Evolutionary conservation across 169 alveolate species (phyloP).

Genomic region (Toxoplasma gondii): DNA sequence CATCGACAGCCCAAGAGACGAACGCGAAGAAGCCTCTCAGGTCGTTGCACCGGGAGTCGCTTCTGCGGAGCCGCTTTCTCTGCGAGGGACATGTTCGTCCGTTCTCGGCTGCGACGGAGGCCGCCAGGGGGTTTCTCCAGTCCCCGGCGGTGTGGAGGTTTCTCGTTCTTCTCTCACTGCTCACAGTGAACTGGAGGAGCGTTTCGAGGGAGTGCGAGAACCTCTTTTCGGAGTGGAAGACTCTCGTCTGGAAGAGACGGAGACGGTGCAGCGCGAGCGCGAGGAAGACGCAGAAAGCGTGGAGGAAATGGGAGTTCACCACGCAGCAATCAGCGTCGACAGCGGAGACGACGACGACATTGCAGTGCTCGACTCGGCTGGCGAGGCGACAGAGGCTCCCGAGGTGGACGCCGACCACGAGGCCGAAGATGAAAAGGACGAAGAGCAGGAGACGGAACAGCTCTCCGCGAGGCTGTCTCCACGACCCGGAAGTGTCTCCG

Average conservation of each 20-base stretch:
- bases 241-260: neutral
- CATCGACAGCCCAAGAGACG: neutral
- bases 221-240: too few species aligned
- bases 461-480: neutral
- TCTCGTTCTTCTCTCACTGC: neutral
- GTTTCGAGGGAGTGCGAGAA: neutral
- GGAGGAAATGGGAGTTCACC: constrained; percentile 5
- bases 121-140: neutral
- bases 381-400: neutral
- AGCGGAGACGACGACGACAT: constrained; percentile 12
- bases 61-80: neutral
- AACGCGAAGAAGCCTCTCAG: neutral
- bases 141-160: neutral
- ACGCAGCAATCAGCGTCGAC: constrained; percentile 12
- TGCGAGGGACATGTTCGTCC: neutral
- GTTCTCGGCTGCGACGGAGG: neutral
- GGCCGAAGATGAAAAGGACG: neutral
- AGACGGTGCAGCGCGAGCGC: neutral
- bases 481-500: neutral
- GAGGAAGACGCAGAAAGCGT: neutral
- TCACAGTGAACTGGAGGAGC: too few species aligned
- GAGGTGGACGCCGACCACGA: neutral
- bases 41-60: neutral
- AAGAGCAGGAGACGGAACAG: neutral
- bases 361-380: neutral